These are phyloP conservation scores for Rhodotorula sp. DNA, from an alignment of 1,284 basidiomycete genomes.

Conservation along the genomic window DNA sequence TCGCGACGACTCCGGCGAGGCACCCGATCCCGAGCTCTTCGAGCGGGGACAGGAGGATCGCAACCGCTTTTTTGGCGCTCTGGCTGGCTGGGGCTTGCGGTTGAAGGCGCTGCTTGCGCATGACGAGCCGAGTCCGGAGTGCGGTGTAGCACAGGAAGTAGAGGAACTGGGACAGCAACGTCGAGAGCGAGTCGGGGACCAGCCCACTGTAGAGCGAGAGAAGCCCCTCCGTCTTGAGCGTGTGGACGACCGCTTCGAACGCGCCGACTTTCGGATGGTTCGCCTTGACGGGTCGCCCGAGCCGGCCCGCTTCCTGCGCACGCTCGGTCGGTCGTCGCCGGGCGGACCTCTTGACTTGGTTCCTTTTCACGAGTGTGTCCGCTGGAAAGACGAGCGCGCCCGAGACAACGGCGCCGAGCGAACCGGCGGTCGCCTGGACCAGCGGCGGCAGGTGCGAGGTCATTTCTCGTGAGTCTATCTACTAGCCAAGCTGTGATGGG, in stretches of 20 bases:
- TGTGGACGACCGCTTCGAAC: constrained; percentile 16
- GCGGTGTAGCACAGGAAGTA: constrained; percentile 50
- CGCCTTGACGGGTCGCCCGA: not conserved
- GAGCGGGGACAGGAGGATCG: constrained; percentile 44
- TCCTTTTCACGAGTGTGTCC: constrained; percentile 52
- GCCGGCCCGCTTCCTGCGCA: not conserved
- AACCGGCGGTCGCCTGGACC: constrained; percentile 52
- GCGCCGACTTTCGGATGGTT: not conserved
- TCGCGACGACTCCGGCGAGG: constrained; percentile 51
- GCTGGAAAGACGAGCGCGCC: constrained; percentile 55
- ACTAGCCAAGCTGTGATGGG: not conserved
- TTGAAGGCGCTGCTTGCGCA: constrained; percentile 1
- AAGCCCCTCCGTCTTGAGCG: constrained; percentile 42
- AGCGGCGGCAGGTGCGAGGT: constrained; percentile 50
- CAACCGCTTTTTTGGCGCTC: not conserved
- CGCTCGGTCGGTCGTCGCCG: constrained; percentile 9
- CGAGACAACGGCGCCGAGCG: constrained; percentile 50
- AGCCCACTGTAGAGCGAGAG: constrained; percentile 49
- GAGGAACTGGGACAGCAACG: constrained; percentile 50
- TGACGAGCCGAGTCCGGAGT: constrained; percentile 42
- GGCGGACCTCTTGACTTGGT: constrained; percentile 44
- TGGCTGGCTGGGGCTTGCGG: not conserved
- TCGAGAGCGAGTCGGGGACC: constrained; percentile 51
- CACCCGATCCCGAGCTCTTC: constrained; percentile 54
- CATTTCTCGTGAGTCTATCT: constrained; percentile 32